These are phyloP conservation scores for Cryphonectria parasitica DNA, from an alignment of 2,329 filamentous ascomycete species.

Conservation along the genomic window DNA sequence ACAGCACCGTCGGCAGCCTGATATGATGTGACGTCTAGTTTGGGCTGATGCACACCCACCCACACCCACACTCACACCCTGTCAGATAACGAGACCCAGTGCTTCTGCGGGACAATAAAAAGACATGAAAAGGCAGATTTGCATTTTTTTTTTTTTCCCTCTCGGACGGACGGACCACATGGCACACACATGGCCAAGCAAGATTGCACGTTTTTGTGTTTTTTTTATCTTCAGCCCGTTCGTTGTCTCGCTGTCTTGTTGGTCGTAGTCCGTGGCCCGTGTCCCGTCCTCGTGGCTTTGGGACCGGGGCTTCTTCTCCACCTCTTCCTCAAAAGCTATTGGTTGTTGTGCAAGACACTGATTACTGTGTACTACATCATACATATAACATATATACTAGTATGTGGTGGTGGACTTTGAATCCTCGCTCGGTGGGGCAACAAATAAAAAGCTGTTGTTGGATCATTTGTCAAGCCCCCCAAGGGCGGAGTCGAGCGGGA, in stretches of 20 bases:
- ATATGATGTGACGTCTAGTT: neutral
- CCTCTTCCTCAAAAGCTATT: neutral
- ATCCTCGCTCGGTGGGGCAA: no score
- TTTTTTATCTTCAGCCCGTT: neutral
- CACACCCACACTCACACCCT: no score
- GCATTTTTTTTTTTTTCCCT: neutral
- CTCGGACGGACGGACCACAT: constrained; percentile 17
- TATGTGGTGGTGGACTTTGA: neutral
- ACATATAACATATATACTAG: neutral
- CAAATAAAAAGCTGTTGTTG: no score
- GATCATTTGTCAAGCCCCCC: neutral
- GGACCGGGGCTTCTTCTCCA: no score
- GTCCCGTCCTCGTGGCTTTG: neutral
- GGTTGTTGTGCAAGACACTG: neutral
- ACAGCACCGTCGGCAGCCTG: neutral
- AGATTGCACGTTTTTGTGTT: neutral
- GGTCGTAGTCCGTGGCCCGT: neutral
- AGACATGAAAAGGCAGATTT: neutral
- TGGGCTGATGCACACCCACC: neutral
- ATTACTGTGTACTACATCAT: neutral
- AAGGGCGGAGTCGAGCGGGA: neutral
- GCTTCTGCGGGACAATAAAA: neutral
- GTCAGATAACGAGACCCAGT: neutral
- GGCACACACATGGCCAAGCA: constrained; percentile 21
- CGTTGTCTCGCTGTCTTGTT: no score